Evolutionary conservation across 1,284 basidiomycete genomes (phyloP), one percentile per base, ranked within the genome.

Genomic region (Exobasidium rhododendri): DNA sequence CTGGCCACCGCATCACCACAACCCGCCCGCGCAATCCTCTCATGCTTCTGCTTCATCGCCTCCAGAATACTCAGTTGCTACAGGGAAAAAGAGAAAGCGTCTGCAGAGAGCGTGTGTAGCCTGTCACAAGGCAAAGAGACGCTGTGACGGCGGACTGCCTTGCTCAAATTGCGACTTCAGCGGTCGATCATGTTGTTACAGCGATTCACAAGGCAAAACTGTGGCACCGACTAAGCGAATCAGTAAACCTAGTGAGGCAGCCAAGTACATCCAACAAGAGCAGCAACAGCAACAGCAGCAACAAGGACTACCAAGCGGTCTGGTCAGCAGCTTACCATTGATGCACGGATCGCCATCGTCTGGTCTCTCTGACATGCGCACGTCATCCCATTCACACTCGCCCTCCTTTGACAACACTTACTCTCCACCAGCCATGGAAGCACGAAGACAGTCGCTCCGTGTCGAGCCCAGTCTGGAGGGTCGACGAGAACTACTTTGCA

Each of bases 121-220:
- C 46, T 74, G 73, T 63, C 73, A 74, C 65, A 69, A 83, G 74
- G 83, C 83, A 67, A 83, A 83, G 72, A 74, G 83, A 53, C 75
- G 83, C 13, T 83, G 83, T 59, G 83, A 83, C 65, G 83, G 83
- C 20, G 83, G 83, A 52, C 80, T 82, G 0, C 83, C 83, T 1
- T 83, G 83, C 67, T 81, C 80, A 52, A 83, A 83, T 69, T 83
- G 83, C 74, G 83, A 83, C 69, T 83, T 83, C 64, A 82, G 81
- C 5, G 81, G 81, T 13, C 66, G 81, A 44, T 70, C 78, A 2
- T 83, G 83, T 65, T 70, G 80, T 43, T 83, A 83, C 61, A 61
- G 81, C 67, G 81, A 82, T 64, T 73, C 80, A 3, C 74, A 63
- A n/a, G 60, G 60, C 14, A 63, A 61, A 11, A 24, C 57, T 24